Evolutionary conservation across 495 filamentous ascomycete species (phyloP).

Genomic region (Neurospora tetrasperma): DNA sequence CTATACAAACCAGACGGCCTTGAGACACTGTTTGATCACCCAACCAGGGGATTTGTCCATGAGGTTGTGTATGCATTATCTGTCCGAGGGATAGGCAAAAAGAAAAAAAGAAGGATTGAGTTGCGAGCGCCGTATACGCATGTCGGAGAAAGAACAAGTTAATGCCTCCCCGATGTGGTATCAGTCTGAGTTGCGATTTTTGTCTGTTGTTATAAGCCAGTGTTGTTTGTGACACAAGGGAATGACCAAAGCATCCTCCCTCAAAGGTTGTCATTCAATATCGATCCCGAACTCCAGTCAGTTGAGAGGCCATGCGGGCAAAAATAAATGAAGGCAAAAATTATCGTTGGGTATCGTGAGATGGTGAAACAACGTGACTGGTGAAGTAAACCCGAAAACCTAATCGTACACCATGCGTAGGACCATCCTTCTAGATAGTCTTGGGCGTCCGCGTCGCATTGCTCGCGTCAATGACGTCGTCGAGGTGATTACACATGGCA

Average conservation of each 20-base stretch:
- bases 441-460: constrained; percentile 34
- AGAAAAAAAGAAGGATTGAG: background rate
- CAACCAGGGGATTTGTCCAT: background rate
- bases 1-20: background rate
- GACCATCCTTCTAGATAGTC: constrained; percentile 33
- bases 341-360: constrained; percentile 37
- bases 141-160: background rate
- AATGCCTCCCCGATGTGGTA: background rate
- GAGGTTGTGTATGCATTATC: background rate
- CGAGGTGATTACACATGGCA: constrained; percentile 92
- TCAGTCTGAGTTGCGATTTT: constrained; percentile 1
- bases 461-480: constrained; percentile 66
- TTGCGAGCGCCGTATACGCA: background rate
- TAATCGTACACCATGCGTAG: constrained; percentile 10
- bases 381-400: constrained; percentile 13
- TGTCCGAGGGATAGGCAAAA: background rate
- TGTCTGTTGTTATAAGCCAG: background rate
- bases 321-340: background rate
- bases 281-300: background rate
- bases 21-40: background rate
- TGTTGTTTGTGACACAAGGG: background rate
- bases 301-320: background rate
- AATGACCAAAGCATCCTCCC: background rate
- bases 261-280: background rate
- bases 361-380: constrained; percentile 16